Conservation (phyloP, 75 land plant genomes). For the Ceratopteris richardii region DNA sequence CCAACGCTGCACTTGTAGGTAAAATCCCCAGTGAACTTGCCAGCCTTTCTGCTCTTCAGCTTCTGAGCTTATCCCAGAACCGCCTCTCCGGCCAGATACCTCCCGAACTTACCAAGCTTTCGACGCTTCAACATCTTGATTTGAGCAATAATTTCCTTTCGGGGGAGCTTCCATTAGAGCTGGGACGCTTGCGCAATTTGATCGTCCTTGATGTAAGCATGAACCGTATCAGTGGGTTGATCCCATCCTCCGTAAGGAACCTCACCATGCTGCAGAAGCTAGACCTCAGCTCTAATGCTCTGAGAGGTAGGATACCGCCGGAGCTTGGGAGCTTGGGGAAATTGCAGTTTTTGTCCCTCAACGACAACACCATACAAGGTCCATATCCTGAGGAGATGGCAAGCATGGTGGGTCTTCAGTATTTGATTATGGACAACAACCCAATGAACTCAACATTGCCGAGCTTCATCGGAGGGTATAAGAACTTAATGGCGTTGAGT, state of each 20-base stretch:
- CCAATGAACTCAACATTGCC: neutral
- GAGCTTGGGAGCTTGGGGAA: conserved; percentile 21
- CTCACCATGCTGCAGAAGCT: conserved; percentile 5
- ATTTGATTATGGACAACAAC: conserved; percentile 14
- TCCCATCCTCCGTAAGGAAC: conserved; percentile 10
- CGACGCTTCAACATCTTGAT: conserved; percentile 24
- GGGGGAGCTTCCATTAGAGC: conserved; percentile 39
- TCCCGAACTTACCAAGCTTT: conserved; percentile 10
- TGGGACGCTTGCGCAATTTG: conserved; percentile 29
- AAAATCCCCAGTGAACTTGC: too few relatives aligned
- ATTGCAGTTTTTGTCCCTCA: conserved; percentile 10
- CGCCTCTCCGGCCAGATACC: conserved; percentile 39
- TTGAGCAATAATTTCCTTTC: conserved; percentile 39
- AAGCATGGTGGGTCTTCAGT: conserved; percentile 4
- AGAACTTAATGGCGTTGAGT: neutral
- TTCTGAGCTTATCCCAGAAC: conserved; percentile 9
- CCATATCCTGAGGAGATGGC: conserved; percentile 12
- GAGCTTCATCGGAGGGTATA: neutral
- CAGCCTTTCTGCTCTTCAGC: too few relatives aligned
- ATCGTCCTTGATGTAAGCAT: conserved; percentile 16
- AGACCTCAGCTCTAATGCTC: conserved; percentile 1
- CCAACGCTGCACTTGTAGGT: too few relatives aligned
- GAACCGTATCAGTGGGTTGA: conserved; percentile 1
- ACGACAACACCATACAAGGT: conserved; percentile 13
- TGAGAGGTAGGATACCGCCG: conserved; percentile 16